A percentile compares a stretch with the other conserved stretches of the same genome.
These are phyloP conservation scores for Blumeria graminis DNA, from an alignment of 2,329 filamentous ascomycete genomes.

Conservation along the genomic window DNA sequence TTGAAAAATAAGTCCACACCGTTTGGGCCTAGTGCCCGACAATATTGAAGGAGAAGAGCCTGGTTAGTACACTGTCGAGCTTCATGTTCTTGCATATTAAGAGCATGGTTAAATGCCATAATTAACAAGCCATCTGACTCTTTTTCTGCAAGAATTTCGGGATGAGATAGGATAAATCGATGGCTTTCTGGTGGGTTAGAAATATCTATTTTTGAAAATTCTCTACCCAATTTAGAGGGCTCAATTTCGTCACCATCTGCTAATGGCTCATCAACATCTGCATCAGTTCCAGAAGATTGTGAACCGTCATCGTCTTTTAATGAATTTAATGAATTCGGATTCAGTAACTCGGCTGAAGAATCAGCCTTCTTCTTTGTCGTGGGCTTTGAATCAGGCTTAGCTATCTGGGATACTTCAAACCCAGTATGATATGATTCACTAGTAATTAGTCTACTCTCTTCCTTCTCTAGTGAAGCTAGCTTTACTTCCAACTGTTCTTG, in stretches of 20 bases:
- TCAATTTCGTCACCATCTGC: constrained; percentile 46
- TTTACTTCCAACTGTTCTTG: constrained; percentile 53
- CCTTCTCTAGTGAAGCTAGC: constrained; percentile 59
- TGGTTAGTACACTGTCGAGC: constrained; percentile 81
- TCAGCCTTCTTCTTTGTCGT: constrained; percentile 15
- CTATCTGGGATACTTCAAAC: constrained; percentile 68
- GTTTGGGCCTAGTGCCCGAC: constrained; percentile 65
- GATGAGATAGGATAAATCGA: constrained; percentile 56
- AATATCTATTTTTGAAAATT: constrained; percentile 56
- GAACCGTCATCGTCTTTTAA: constrained; percentile 21
- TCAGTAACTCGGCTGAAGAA: constrained; percentile 46
- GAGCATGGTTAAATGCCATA: constrained; percentile 71
- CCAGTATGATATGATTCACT: constrained; percentile 74
- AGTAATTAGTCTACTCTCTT: constrained; percentile 76
- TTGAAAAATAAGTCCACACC: constrained; percentile 90
- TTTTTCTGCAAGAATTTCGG: constrained; percentile 53
- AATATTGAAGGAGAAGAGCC: constrained; percentile 81
- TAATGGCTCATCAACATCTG: constrained; percentile 31
- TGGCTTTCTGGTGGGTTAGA: constrained; percentile 51
- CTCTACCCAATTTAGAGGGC: constrained; percentile 51
- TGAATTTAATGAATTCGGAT: constrained; percentile 30
- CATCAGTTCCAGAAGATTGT: constrained; percentile 34
- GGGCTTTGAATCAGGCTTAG: constrained; percentile 26
- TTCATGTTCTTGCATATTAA: constrained; percentile 52
- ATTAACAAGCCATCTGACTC: constrained; percentile 82